Conservation (phyloP, 2,329 filamentous ascomycete species). For the Madurella mycetomatis region DNA sequence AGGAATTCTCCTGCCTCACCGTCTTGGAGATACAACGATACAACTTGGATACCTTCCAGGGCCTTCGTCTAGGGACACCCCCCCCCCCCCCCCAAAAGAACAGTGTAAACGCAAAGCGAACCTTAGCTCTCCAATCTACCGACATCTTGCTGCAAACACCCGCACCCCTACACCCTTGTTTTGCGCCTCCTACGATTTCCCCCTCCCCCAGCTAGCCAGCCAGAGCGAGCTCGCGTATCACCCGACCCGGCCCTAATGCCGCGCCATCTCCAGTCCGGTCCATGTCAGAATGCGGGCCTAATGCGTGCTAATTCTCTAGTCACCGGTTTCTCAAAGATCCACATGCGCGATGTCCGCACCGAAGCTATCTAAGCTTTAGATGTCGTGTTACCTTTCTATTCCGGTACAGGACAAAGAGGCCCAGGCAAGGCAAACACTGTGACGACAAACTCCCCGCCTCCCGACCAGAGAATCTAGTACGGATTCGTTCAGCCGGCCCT, state of each 20-base stretch:
- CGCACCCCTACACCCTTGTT: background rate
- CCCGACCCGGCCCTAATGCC: background rate
- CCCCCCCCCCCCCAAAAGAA: background rate
- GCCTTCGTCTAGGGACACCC: background rate
- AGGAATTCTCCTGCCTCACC: background rate
- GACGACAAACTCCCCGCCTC: too few relatives aligned
- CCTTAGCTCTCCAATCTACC: background rate
- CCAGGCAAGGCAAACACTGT: too few relatives aligned
- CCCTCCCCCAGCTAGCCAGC: background rate
- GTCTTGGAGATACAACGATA: background rate
- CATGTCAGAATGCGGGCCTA: background rate
- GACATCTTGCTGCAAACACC: background rate
- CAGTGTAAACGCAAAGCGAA: background rate
- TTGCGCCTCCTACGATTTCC: background rate
- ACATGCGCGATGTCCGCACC: background rate
- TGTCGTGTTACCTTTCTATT: too few relatives aligned
- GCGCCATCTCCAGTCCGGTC: too few relatives aligned
- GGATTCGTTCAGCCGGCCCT: too few relatives aligned
- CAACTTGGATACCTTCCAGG: background rate
- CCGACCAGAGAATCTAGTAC: too few relatives aligned
- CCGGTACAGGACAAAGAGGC: too few relatives aligned
- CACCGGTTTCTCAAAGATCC: background rate
- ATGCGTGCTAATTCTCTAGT: background rate
- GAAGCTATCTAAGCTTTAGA: too few relatives aligned
- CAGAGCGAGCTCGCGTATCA: background rate